Base-by-base conservation (phyloP, 2,329 filamentous ascomycete genomes). In the Aspergillus eucalypticola region DNA sequence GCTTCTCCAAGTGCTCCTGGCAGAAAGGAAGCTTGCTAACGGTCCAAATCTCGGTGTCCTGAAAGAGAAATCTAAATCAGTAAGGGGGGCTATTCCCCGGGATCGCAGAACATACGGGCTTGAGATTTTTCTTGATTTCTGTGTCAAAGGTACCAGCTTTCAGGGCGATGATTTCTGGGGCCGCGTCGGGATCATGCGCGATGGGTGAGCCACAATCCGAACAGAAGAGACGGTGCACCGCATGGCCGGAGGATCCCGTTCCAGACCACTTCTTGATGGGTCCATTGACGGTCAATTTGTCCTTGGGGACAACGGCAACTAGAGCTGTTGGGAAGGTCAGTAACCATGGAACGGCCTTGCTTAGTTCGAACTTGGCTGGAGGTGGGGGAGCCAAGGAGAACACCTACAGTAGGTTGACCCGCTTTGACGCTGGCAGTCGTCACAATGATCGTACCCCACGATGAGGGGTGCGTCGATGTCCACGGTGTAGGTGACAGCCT, bases 391-490 rank as follows among this genome's bases (percentile, higher is more conserved):
- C 27, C 27, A 29, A 44, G 32, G 19, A 46, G 29, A 58, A 8
- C 41, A 44, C 67, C 15, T 63, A 76, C 74, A 89, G 76, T 90
- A 90, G 60, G 87, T 88, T 17, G 86, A 89, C 65, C 87, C 87
- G 54, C 78, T 84, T 78, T 90, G 87, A 71, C 87, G 86, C 77
- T 90, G 87, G 82, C 87, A 90, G 77, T 89, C 87, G 71, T 90
- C 87, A 70, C 87, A 90, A 80, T 90, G 87, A 72, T 90, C 88
- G 74, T 90, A 89, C 64, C 83, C 87, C 54, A 84, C 78, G 13
- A 75, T 39, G 8, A 73, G 61, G 10, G 79, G 76, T 15, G 63
- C 60, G 17, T 79, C 78, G 61, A 74, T 69, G 63, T 85, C 74
- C 66, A 83, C 81, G 71, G 82, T 82, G 82, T 91, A 92, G 72